Conservation (phyloP, 129 eudicot species). For the Glebionis coronaria region DNA sequence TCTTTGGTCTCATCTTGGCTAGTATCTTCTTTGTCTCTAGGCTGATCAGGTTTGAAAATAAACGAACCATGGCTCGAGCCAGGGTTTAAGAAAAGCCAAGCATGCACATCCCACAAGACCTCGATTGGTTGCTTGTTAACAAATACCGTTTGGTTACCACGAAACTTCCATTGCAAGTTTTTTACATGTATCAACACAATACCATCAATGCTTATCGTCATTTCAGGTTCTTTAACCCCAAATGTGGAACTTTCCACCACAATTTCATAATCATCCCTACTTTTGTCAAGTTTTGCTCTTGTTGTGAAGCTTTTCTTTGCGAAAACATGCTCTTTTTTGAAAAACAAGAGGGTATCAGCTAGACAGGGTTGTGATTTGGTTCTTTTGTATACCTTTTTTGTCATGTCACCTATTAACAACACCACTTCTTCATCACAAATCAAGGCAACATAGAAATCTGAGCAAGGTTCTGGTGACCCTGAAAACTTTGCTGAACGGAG, state of each 20-base stretch:
- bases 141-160: conserved; percentile 77
- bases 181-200: conserved; percentile 61
- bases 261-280: conserved; percentile 55
- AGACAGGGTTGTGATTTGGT: conserved; percentile 61
- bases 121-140: conserved; percentile 73
- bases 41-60: conserved; percentile 63
- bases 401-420: conserved; percentile 65
- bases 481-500: conserved; percentile 71
- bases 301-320: conserved; percentile 79
- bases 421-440: conserved; percentile 79
- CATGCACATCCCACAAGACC: conserved; percentile 83
- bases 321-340: conserved; percentile 68
- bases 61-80: conserved; percentile 68
- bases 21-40: conserved; percentile 39
- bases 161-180: conserved; percentile 90
- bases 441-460: conserved; percentile 73
- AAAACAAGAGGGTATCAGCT: conserved; percentile 51
- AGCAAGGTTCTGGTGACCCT: conserved; percentile 74
- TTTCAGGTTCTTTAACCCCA: conserved; percentile 79
- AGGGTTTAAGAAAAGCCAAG: conserved; percentile 72
- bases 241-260: conserved; percentile 63
- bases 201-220: conserved; percentile 92
- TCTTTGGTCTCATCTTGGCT: conserved; percentile 47
- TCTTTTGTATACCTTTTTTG: conserved; percentile 62
- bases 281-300: conserved; percentile 54